phyloP scores from a whole-genome alignment of 306 rosid species.

The Prunus salicina region DNA sequence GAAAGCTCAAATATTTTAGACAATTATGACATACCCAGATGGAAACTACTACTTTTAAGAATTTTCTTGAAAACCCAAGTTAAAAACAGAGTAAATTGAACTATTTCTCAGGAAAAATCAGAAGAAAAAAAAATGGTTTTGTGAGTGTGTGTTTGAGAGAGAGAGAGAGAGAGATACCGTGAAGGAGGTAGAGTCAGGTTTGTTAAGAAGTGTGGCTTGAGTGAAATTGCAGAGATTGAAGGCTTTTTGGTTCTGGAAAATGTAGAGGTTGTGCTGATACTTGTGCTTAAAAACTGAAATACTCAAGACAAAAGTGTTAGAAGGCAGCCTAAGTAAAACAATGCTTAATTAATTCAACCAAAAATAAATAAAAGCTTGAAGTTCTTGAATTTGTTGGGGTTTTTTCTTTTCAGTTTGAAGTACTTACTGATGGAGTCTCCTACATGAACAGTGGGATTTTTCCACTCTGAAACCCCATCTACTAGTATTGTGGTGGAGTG shows the following conservation, averaged over 20 bases:
- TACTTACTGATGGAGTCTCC: slow-evolving; percentile 86
- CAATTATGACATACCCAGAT: background rate
- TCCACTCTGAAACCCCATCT: slow-evolving; percentile 85
- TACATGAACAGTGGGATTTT: slow-evolving; percentile 61
- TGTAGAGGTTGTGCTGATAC: slow-evolving; percentile 70
- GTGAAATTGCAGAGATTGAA: slow-evolving; percentile 72
- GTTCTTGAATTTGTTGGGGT: background rate
- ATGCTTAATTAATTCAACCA: background rate
- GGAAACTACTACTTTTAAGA: background rate
- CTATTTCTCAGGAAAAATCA: slow-evolving; percentile 2
- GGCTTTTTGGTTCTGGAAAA: slow-evolving; percentile 79
- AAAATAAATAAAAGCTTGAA: background rate
- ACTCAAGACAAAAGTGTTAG: background rate
- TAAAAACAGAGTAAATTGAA: background rate
- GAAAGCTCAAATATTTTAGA: slow-evolving; percentile 1
- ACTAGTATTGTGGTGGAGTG: slow-evolving; percentile 55
- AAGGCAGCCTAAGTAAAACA: too few species aligned
- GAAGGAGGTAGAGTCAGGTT: slow-evolving; percentile 51
- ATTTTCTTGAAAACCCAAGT: slow-evolving; percentile 9
- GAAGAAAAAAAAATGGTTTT: background rate
- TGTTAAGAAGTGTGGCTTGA: slow-evolving; percentile 71
- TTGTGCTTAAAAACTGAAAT: slow-evolving; percentile 74
- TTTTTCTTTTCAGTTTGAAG: background rate
- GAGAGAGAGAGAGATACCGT: slow-evolving; percentile 42
- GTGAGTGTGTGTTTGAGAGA: background rate